A percentile compares a stretch with the other conserved stretches of the same genome.
These are phyloP conservation scores for Geotrichum klebahnii DNA, from an alignment of 1,139 yeast species.

Conservation along the genomic window DNA sequence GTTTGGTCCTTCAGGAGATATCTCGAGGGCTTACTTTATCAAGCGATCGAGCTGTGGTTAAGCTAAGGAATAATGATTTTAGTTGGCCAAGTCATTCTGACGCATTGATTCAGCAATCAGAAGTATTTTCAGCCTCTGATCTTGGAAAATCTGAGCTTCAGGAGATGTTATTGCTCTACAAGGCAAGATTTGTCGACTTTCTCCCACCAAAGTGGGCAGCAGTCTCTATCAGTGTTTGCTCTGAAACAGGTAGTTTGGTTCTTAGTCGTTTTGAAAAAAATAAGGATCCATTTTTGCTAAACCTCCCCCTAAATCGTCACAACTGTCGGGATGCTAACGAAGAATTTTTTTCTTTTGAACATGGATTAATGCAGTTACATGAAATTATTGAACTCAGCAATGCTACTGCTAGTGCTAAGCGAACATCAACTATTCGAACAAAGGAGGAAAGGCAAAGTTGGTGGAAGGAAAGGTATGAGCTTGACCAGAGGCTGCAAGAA, in stretches of 20 bases:
- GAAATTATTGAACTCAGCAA: slow-evolving; percentile 59
- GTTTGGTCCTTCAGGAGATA: slow-evolving; percentile 20
- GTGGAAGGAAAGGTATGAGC: slow-evolving; percentile 68
- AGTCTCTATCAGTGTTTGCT: slow-evolving; percentile 60
- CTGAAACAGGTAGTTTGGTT: slow-evolving; percentile 54
- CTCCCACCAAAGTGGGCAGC: slow-evolving; percentile 48
- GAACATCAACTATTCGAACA: slow-evolving; percentile 43
- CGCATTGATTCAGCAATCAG: neutral
- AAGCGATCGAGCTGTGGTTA: slow-evolving; percentile 18
- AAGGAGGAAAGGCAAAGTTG: slow-evolving; percentile 63
- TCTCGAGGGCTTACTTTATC: slow-evolving; percentile 19
- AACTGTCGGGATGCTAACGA: slow-evolving; percentile 47
- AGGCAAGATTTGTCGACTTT: slow-evolving; percentile 10
- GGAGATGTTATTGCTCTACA: slow-evolving; percentile 2
- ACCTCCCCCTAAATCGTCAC: slow-evolving; percentile 59
- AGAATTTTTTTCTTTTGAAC: slow-evolving; percentile 45
- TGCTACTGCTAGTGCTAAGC: slow-evolving; percentile 47
- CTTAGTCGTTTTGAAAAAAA: slow-evolving; percentile 46
- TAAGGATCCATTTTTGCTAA: slow-evolving; percentile 47
- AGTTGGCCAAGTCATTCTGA: slow-evolving; percentile 19
- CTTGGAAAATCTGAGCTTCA: slow-evolving; percentile 1
- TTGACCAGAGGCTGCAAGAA: slow-evolving; percentile 55
- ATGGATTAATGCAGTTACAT: slow-evolving; percentile 46
- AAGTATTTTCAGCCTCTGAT: neutral
- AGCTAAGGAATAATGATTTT: slow-evolving; percentile 13